Base-by-base conservation (phyloP, 768 basidiomycete genomes). In the Pleurotus ostreatus region DNA sequence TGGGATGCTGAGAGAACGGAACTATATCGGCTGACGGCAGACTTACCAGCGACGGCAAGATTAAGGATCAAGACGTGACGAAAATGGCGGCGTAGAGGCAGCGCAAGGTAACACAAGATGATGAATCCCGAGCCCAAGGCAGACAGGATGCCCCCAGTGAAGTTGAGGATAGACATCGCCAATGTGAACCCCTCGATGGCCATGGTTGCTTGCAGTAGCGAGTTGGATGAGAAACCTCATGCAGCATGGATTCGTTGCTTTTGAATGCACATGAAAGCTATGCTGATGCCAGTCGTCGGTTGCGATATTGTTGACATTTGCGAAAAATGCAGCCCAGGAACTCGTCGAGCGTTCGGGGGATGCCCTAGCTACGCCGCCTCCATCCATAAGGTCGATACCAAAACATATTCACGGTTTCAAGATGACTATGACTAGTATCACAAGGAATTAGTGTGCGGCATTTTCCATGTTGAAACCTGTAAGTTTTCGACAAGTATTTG, bases 1-100 rank as follows among this genome's bases (percentile, higher is more conserved):
- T 34, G 1, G 30, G 30, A 9, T 34, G 30, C 30, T 34, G 30
- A 34, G 30, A 34, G 30, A 11, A 34, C 9, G 30, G 30, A 34
- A 34, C 30, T 9, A 34, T 34, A 11, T 34, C 3, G 9, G 8
- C 30, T 34, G 30, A 11, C 30, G 8, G 30, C 30, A 34, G 9
- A 23, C 57, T 25, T 40, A 61, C 60, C 59, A 45, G 60, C 46
- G 11, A 56, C 43, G 0, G 54, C 59, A 7, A 62, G 55, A 34
- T 62, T 62, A 12, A 62, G 22, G 30, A 62, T 62, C 9, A 62
- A 43, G 20, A 58, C 48, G 43, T 62, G 61, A 15, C 61, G 55
- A 26, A 62, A 62, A 38, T 62, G 61, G 9, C 45, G 26, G 9
- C 49, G 49, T 15, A 57, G 39, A 5, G 58, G 60, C 2, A 59